Percentiles rank a stretch among this genome's conserved stretches.
These are phyloP conservation scores for Nelumbo lutea DNA, from an alignment of 164 flowering plant species.

Conservation along the genomic window DNA sequence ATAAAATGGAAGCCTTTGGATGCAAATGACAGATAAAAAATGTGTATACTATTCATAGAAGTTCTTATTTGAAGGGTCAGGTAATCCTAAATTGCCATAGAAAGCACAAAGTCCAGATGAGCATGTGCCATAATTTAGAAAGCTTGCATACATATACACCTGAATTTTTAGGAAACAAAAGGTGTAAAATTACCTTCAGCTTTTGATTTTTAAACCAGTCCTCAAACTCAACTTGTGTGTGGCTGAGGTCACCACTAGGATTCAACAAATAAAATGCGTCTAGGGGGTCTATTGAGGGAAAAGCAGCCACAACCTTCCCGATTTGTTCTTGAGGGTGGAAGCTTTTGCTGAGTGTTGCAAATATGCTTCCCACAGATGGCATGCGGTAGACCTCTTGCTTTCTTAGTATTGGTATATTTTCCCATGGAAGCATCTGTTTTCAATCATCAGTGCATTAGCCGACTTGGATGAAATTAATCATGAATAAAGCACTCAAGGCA, in stretches of 20 bases:
- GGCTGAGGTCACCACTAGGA: constrained; percentile 83
- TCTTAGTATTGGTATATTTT: constrained; percentile 73
- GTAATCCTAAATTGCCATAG: no score
- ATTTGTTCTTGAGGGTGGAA: constrained; percentile 24
- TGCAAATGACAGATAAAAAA: background rate
- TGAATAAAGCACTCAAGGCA: background rate
- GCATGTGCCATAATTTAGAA: no score
- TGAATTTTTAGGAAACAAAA: background rate
- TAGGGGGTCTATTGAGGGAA: constrained; percentile 80
- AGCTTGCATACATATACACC: background rate
- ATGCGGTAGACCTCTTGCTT: constrained; percentile 89
- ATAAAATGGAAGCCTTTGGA: background rate
- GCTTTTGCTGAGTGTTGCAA: constrained; percentile 35
- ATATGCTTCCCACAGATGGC: constrained; percentile 85
- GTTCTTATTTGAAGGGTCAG: background rate
- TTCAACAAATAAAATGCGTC: constrained; percentile 90
- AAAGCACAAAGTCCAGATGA: no score
- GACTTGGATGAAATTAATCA: background rate
- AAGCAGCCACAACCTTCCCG: constrained; percentile 21
- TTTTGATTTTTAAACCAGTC: constrained; percentile 79
- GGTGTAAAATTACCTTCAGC: constrained; percentile 49
- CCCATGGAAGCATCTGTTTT: constrained; percentile 98
- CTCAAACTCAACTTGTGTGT: constrained; percentile 75
- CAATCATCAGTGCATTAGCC: constrained; percentile 7
- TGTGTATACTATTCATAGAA: no score